Percentiles rank a stretch among this genome's conserved stretches.
phyloP scores from a whole-genome alignment of 345 rosid genomes.

The Populus ilicifolia region DNA sequence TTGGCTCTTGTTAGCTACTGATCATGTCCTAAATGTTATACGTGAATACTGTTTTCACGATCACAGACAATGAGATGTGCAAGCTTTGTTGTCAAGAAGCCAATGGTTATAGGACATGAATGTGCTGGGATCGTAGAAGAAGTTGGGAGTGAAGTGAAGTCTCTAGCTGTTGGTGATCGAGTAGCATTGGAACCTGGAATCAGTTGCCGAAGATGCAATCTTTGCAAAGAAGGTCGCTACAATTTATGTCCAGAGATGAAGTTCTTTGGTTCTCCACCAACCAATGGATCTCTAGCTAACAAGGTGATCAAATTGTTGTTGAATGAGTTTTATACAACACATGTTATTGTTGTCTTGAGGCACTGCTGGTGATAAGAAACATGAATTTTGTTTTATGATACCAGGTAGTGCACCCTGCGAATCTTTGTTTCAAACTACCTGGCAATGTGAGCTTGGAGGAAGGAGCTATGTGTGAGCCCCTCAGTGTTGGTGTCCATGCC shows the following conservation, averaged over 20 bases:
- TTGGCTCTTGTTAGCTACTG: background rate
- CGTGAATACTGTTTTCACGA: background rate
- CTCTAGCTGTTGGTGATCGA: slow-evolving; percentile 63
- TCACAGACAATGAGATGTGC: slow-evolving; percentile 64
- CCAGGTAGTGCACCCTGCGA: slow-evolving; percentile 91
- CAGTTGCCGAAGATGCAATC: slow-evolving; percentile 69
- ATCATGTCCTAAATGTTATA: background rate
- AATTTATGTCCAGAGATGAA: slow-evolving; percentile 92
- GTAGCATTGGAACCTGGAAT: slow-evolving; percentile 93
- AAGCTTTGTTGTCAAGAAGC: slow-evolving; percentile 78
- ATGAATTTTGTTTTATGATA: background rate
- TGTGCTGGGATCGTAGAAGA: slow-evolving; percentile 88
- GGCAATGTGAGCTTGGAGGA: slow-evolving; percentile 89
- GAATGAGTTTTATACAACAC: too few species aligned
- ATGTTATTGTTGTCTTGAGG: too few species aligned
- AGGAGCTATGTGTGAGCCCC: slow-evolving; percentile 95
- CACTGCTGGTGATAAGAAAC: slow-evolving; percentile 19
- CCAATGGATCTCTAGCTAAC: slow-evolving; percentile 86
- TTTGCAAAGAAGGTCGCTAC: slow-evolving; percentile 74
- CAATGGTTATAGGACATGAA: slow-evolving; percentile 95
- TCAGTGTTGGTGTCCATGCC: slow-evolving; percentile 88
- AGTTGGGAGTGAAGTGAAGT: slow-evolving; percentile 71
- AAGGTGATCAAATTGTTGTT: slow-evolving; percentile 34
- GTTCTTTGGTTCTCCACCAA: slow-evolving; percentile 87
- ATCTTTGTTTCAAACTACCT: slow-evolving; percentile 78